These are phyloP conservation scores for Quercus bicolor DNA, from an alignment of 306 rosid species.

Conservation along the genomic window DNA sequence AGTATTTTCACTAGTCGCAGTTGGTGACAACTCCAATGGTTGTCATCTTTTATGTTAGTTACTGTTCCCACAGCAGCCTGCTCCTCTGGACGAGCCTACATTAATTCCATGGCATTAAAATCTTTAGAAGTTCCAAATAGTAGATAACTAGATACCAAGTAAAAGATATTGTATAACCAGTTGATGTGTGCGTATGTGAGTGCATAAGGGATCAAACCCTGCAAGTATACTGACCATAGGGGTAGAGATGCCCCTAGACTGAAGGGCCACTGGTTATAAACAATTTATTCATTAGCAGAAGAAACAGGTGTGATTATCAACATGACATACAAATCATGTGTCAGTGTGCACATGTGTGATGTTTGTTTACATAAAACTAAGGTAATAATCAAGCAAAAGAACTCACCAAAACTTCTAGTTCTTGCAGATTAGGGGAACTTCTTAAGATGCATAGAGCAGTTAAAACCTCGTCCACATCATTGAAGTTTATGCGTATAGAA, in stretches of 20 bases:
- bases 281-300: not conserved
- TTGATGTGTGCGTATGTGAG: not conserved
- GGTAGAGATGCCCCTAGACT: no score
- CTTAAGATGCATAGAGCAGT: conserved; percentile 48
- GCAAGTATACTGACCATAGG: no score
- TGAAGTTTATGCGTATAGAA: conserved; percentile 49
- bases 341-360: not conserved
- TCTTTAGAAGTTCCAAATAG: conserved; percentile 4
- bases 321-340: not conserved
- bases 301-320: conserved; percentile 1
- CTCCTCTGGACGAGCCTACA: conserved; percentile 47
- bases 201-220: no score
- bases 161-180: not conserved
- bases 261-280: no score
- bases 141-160: not conserved
- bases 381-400: conserved; percentile 8
- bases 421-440: conserved; percentile 57
- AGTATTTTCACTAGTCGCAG: conserved; percentile 43
- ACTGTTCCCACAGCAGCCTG: not conserved
- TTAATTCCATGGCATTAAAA: conserved; percentile 3
- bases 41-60: conserved; percentile 24
- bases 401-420: conserved; percentile 57
- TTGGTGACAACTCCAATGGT: conserved; percentile 21
- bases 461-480: conserved; percentile 44
- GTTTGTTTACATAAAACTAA: not conserved